Conservation (phyloP, 805 yeast species). For the Zygosaccharomyces rouxii region DNA sequence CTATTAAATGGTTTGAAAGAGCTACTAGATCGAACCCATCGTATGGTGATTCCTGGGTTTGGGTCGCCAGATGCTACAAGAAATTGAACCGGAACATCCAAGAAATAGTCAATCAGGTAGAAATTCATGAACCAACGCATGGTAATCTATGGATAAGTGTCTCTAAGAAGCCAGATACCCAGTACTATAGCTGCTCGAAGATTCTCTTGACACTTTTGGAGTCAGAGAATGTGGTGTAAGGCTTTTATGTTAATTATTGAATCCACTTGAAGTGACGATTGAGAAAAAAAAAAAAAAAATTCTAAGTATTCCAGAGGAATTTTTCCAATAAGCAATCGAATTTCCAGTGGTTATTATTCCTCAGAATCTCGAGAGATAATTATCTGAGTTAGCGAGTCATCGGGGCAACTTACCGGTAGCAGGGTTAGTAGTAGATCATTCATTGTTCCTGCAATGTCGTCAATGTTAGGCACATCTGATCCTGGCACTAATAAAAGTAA, state of each 20-base stretch:
- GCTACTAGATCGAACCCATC: conserved; percentile 51
- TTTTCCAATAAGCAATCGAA: conserved; percentile 7
- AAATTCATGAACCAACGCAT: conserved; percentile 49
- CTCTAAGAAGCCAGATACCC: conserved; percentile 46
- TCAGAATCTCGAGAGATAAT: background rate
- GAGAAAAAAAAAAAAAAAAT: conserved; percentile 8
- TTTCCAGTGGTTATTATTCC: conserved; percentile 5
- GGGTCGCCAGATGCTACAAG: conserved; percentile 47
- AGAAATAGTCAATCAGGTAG: conserved; percentile 25
- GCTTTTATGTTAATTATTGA: background rate
- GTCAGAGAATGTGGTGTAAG: background rate
- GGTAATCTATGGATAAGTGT: conserved; percentile 59
- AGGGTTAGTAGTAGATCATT: background rate
- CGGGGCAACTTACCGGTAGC: background rate
- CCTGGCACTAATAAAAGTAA: background rate
- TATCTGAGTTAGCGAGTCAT: background rate
- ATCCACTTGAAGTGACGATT: background rate
- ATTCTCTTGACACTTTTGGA: conserved; percentile 33
- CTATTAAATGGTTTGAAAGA: conserved; percentile 69
- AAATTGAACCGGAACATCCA: conserved; percentile 31
- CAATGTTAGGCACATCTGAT: background rate
- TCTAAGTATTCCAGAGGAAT: conserved; percentile 28
- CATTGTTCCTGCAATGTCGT: background rate
- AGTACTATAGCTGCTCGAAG: conserved; percentile 39
- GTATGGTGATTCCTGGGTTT: conserved; percentile 78